Base-by-base conservation (phyloP, 1,284 basidiomycete genomes). In the Hemileia vastatrix region DNA sequence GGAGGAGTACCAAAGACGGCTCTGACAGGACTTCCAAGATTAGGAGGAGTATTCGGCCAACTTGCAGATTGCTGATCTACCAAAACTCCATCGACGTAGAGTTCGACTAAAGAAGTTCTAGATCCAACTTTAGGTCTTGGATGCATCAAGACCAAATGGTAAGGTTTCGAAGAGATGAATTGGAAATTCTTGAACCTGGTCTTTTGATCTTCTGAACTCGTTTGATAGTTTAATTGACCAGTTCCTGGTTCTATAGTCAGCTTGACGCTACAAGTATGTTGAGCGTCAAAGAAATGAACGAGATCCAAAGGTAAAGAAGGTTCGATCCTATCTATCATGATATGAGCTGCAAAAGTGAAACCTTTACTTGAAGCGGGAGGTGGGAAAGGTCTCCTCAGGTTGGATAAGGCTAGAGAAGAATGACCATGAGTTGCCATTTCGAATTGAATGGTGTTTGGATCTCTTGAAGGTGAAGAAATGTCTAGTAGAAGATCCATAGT, bases 131-230 rank as follows among this genome's bases (percentile, higher is more conserved):
- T 57, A 1, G 69, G 67, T n/a, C 67, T 57, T 9, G 65, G 53
- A 31, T 74, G 72, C 15, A 67, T 59, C 24, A 74, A 63, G 11
- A 67, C 70, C 15, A 74, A 15, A 36, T 71, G 68, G 19, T 72
- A 68, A 6, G 63, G 64, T 15, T 27, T 47, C 3, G 63, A 61
- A 11, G 57, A 61, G 18, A 54, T 44, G 19, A 73, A 67, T 43
- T 6, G 45, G 23, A 44, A 43, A 8, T 57, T 62, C 52, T 64
- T 65, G 64, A 71, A 71, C 21, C 52, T 63, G 1, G 60, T 63
- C 6, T 61, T 57, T 13, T 62, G 65, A 31, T 54, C 51, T 18
- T 54, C 57, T 4, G 49, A 27, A 27, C 48, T 53, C 43, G 27
- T 23, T 8, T 53, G 50, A 54, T 71, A 73, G 57, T 62, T 64